Evolutionary conservation across 495 filamentous ascomycete species (phyloP).

Genomic region (Trichoderma asperelloides): DNA sequence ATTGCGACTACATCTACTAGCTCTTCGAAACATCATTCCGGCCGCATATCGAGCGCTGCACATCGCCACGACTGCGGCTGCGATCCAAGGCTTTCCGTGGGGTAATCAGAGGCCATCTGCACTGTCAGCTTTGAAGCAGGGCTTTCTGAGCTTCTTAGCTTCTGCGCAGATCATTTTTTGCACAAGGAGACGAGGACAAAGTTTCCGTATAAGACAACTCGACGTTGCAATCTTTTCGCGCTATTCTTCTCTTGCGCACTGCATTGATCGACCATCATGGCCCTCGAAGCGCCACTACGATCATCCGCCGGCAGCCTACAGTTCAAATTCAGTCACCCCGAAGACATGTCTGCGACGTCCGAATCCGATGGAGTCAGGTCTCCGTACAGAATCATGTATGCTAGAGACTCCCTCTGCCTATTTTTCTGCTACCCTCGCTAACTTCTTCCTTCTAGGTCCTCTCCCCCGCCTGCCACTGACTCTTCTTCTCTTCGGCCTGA

Average conservation of each 20-base stretch:
- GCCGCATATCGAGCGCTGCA: neutral
- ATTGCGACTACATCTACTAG: conserved; percentile 2
- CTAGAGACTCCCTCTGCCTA: conserved; percentile 9
- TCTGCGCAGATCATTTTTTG: neutral
- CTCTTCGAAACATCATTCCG: neutral
- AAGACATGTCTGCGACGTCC: conserved; percentile 48
- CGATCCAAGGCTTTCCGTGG: neutral
- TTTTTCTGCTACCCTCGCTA: conserved; percentile 9
- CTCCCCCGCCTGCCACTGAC: conserved; percentile 26
- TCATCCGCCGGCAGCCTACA: conserved; percentile 45
- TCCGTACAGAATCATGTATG: conserved; percentile 44
- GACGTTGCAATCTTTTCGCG: conserved; percentile 4
- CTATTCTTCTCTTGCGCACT: neutral
- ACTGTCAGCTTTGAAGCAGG: neutral
- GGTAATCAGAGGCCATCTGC: neutral
- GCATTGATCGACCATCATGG: conserved; percentile 30
- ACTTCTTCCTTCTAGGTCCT: conserved; percentile 23
- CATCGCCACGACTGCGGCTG: neutral
- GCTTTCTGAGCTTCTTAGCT: neutral
- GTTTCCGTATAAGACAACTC: conserved; percentile 1
- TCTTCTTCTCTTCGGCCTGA: conserved; percentile 33
- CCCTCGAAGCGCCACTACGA: conserved; percentile 49
- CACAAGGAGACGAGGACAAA: neutral
- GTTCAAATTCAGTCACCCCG: conserved; percentile 51
- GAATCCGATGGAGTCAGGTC: conserved; percentile 40